Base-by-base conservation (phyloP, 2,329 filamentous ascomycete genomes). In the Botryosphaeria dothidea region DNA sequence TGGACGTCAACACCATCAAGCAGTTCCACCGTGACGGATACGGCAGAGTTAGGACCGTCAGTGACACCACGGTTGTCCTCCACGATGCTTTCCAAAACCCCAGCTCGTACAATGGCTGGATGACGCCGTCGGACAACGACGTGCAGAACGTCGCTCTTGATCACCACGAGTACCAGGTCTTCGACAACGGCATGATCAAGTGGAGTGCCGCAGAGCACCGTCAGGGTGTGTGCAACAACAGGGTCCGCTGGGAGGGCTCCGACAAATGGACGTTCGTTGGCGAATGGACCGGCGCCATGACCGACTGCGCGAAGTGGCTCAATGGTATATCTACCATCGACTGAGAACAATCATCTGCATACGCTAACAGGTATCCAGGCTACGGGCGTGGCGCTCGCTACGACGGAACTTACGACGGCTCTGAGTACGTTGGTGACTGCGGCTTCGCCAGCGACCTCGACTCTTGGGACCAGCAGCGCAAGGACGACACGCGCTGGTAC, bases 261-360 rank as follows among this genome's bases (percentile, higher is more conserved):
- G 87, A 90, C 74, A 90, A 90, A 74, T 88, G 85, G 82, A 84
- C 85, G n/a, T 79, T 90, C 63, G 84, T 89, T 4, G 89, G 89
- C 46, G 89, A 91, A 73, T 91, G 88, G 88, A 86, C 85, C 1
- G 88, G 83, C 23, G 88, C 88, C 15, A 84, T 90, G 82, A 90
- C 88, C 2, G 85, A 87, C 71, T 85, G 84, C 69, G 83, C 84
- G 11, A 74, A 74, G 34, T 79, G 77, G 46, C 77, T 84, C 56
- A 84, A 84, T 66, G 81, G 76, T 66, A 75, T 71, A 64, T 66
- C 64, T 6, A n/a, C 4, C 9, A 4, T 15, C 13, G 7, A 2
- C 13, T 34, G 27, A 60, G 4, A 17, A n/a, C 4, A 1, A 9
- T 11, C 31, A 3, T 11, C n/a, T 8, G 27, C 27, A 21, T n/a